Conservation (phyloP, 129 eudicot species). For the Flaveria sonorensis region DNA sequence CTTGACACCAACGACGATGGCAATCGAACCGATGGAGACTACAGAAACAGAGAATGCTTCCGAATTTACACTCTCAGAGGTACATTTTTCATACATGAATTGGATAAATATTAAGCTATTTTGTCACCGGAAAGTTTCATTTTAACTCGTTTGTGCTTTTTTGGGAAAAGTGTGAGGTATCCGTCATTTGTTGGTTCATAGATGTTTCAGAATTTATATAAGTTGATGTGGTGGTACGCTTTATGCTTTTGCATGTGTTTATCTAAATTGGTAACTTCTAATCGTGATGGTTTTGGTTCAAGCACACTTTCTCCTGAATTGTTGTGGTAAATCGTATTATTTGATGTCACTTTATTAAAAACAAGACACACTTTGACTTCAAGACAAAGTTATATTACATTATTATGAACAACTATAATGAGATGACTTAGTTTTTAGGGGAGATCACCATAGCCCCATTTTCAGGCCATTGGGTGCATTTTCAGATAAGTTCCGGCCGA, state of each 20-base stretch:
- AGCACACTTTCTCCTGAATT: neutral
- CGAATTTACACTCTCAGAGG: conserved; percentile 74
- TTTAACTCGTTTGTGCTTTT: neutral
- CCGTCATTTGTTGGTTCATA: neutral
- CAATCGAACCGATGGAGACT: conserved; percentile 27
- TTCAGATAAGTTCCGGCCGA: too few relatives aligned
- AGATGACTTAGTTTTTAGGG: neutral
- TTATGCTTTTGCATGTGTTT: neutral
- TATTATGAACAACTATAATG: neutral
- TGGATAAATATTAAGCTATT: neutral
- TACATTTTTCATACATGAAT: neutral
- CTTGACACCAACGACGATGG: conserved; percentile 6
- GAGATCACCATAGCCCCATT: neutral
- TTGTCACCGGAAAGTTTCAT: neutral
- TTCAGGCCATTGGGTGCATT: too few relatives aligned
- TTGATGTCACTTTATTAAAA: neutral
- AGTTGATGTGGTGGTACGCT: neutral
- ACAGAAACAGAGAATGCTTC: conserved; percentile 34
- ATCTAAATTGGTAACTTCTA: neutral
- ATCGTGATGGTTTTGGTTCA: conserved; percentile 3
- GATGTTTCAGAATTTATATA: neutral
- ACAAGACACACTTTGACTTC: neutral
- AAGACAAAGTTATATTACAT: conserved; percentile 3
- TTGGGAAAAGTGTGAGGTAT: neutral
- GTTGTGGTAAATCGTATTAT: conserved; percentile 1